phyloP scores from a whole-genome alignment of 768 basidiomycete genomes.

The Psilocybe subaeruginosa region DNA sequence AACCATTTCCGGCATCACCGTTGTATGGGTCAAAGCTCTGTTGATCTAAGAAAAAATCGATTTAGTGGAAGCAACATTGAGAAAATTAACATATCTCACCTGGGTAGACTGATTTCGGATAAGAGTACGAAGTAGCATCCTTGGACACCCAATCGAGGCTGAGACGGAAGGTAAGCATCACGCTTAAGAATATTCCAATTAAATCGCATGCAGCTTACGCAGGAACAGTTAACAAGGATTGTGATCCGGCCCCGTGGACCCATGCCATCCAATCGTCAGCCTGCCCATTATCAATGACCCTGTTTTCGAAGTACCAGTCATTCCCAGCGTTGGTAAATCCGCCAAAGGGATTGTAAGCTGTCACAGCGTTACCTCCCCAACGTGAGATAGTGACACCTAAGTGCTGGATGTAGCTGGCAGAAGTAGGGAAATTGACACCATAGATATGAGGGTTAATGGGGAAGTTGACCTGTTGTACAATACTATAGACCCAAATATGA shows the following conservation, averaged over 20 bases:
- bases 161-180: not conserved
- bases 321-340: slow-evolving; percentile 55
- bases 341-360: slow-evolving; percentile 55
- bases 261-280: slow-evolving; percentile 55
- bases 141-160: slow-evolving; percentile 63
- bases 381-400: slow-evolving; percentile 53
- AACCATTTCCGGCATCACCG: slow-evolving; percentile 50
- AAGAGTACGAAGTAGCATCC: slow-evolving; percentile 55
- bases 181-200: too few species aligned
- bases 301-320: slow-evolving; percentile 62
- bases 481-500: slow-evolving; percentile 23
- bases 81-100: slow-evolving; percentile 27
- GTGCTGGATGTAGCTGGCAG: slow-evolving; percentile 45
- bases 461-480: slow-evolving; percentile 36
- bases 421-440: slow-evolving; percentile 58
- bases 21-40: slow-evolving; percentile 49
- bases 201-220: slow-evolving; percentile 36
- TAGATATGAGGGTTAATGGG: slow-evolving; percentile 53
- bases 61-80: not conserved
- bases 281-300: slow-evolving; percentile 37
- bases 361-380: slow-evolving; percentile 60
- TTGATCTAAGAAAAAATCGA: slow-evolving; percentile 36
- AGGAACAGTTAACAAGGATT: slow-evolving; percentile 48
- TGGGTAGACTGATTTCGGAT: slow-evolving; percentile 45
- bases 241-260: slow-evolving; percentile 47